Percentiles rank a stretch among this genome's conserved stretches.
These are phyloP conservation scores for Curvularia verruculosa DNA, from an alignment of 2,329 filamentous ascomycete genomes.

Conservation along the genomic window DNA sequence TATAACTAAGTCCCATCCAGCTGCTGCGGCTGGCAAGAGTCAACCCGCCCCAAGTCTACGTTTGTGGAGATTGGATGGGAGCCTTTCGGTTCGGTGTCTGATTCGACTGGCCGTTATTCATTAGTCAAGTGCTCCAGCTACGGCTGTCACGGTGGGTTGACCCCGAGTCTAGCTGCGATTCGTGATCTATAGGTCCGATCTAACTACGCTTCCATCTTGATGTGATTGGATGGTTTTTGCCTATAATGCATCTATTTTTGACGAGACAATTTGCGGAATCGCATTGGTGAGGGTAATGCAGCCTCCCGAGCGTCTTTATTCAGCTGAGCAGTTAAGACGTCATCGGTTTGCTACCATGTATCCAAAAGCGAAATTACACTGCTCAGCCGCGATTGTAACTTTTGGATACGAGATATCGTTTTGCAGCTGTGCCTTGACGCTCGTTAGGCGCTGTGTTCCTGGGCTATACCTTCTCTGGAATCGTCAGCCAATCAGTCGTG, in stretches of 20 bases:
- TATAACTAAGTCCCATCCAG: not conserved
- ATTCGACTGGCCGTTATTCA: not conserved
- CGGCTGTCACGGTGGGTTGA: not conserved
- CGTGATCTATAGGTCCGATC: not conserved
- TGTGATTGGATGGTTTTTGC: not conserved
- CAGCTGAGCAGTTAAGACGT: not conserved
- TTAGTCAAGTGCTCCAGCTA: not conserved
- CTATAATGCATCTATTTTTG: not conserved
- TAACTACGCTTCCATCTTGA: not conserved
- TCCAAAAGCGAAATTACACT: not conserved
- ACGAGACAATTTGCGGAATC: not conserved
- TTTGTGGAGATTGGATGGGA: not conserved
- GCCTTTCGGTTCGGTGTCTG: not conserved
- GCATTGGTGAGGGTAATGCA: not conserved
- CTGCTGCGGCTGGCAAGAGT: not conserved
- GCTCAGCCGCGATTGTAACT: not conserved
- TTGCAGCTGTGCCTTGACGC: no score
- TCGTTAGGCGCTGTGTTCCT: not conserved
- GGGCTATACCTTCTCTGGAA: not conserved
- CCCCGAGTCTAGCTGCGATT: not conserved
- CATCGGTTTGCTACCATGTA: not conserved
- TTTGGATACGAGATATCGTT: not conserved
- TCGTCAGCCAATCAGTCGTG: no score
- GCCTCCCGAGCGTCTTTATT: not conserved
- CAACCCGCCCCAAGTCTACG: not conserved